Conservation (phyloP, 2,329 filamentous ascomycete species). For the Rhexocercosporidium sp. region DNA sequence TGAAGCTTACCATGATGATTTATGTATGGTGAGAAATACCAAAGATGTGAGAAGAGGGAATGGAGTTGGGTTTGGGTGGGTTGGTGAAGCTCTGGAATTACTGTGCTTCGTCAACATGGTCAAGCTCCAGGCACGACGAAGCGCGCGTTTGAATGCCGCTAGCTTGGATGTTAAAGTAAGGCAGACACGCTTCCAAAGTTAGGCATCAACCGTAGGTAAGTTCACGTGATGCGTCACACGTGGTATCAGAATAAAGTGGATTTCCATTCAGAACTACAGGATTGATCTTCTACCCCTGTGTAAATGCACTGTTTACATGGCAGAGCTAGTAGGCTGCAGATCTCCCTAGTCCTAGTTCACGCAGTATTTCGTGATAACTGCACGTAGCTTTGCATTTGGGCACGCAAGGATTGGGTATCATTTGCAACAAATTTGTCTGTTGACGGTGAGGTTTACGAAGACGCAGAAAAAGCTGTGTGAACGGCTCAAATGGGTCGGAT, state of each 20-base stretch:
- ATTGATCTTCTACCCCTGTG: background rate
- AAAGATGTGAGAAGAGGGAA: constrained; percentile 18
- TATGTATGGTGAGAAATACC: constrained; percentile 15
- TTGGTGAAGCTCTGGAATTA: constrained; percentile 33
- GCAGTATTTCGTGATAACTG: constrained; percentile 7
- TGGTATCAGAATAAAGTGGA: background rate
- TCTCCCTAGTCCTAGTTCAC: constrained; percentile 1
- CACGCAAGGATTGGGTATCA: constrained; percentile 5
- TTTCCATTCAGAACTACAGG: background rate
- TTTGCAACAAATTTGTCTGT: background rate
- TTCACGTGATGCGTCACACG: constrained; percentile 3
- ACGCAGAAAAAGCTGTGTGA: background rate
- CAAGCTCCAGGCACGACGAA: constrained; percentile 41
- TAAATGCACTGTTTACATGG: no score
- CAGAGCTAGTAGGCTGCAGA: background rate
- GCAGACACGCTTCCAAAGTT: background rate
- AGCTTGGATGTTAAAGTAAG: background rate
- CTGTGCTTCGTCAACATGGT: constrained; percentile 27
- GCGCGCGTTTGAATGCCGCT: constrained; percentile 36
- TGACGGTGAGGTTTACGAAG: constrained; percentile 28
- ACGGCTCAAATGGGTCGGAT: constrained; percentile 31
- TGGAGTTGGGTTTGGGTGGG: constrained; percentile 21
- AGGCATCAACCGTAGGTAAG: background rate
- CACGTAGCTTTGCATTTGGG: constrained; percentile 8
- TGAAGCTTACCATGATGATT: constrained; percentile 43